Conservation (phyloP, 345 rosid species). For the Aquilaria sinensis region DNA sequence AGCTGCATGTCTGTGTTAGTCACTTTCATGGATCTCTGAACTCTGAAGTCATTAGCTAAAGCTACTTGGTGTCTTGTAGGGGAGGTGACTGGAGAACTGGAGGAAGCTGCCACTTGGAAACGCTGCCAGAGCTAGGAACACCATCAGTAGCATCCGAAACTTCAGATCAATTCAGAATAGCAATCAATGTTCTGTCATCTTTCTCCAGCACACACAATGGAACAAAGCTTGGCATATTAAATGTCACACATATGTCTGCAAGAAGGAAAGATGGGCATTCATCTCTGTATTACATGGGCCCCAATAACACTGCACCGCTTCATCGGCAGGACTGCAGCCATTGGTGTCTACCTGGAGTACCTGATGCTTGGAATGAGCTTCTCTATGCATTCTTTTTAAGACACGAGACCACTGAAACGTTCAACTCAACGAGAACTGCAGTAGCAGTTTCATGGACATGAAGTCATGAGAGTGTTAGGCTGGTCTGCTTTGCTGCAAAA, state of each 20-base stretch:
- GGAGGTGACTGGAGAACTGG: slow-evolving; percentile 93
- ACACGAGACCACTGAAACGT: slow-evolving; percentile 22
- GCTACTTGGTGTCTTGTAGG: slow-evolving; percentile 24
- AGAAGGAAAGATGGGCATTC: slow-evolving; percentile 82
- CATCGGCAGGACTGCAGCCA: slow-evolving; percentile 90
- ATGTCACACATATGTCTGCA: slow-evolving; percentile 63
- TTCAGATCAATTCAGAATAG: slow-evolving; percentile 37
- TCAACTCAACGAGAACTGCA: slow-evolving; percentile 17
- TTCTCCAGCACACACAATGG: slow-evolving; percentile 21
- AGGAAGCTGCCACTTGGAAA: slow-evolving; percentile 84
- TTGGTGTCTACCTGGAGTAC: slow-evolving; percentile 97
- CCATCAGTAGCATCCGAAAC: slow-evolving; percentile 40
- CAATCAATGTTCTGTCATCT: slow-evolving; percentile 35
- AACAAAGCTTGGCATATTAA: slow-evolving; percentile 40
- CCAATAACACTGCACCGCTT: slow-evolving; percentile 51
- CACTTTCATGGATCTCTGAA: not conserved
- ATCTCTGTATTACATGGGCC: slow-evolving; percentile 63
- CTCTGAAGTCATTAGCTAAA: not conserved
- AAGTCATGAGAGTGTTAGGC: too few species aligned
- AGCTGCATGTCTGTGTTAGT: not conserved
- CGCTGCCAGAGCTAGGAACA: slow-evolving; percentile 60
- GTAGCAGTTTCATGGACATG: slow-evolving; percentile 12
- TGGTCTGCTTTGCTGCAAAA: too few species aligned
- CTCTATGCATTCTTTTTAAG: slow-evolving; percentile 56
- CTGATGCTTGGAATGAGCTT: slow-evolving; percentile 89